Percentiles rank a stretch among this genome's conserved stretches.
Evolutionary conservation across 2,329 filamentous ascomycete species (phyloP).

Genomic region (Aspergillus glaucus): DNA sequence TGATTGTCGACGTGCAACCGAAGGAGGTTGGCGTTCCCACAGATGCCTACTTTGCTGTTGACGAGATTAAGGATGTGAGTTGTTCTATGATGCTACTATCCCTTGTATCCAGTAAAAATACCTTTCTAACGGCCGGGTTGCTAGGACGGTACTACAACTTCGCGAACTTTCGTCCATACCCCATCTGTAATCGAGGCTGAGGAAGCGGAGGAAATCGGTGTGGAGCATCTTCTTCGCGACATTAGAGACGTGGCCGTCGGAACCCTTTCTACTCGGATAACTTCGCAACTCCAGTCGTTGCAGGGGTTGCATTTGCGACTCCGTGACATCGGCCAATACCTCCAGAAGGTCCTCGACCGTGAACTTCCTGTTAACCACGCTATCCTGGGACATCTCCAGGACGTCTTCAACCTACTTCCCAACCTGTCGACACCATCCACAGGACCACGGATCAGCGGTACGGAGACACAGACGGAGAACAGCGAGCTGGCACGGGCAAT

Average conservation of each 20-base stretch:
- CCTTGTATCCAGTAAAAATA: not conserved
- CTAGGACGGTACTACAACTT: slow-evolving; percentile 92
- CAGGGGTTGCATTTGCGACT: slow-evolving; percentile 92
- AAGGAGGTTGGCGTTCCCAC: slow-evolving; percentile 97
- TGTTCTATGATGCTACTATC: not conserved
- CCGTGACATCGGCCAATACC: slow-evolving; percentile 89
- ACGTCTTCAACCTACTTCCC: slow-evolving; percentile 96
- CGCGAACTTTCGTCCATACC: slow-evolving; percentile 96
- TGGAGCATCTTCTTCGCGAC: slow-evolving; percentile 94
- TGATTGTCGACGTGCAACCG: slow-evolving; percentile 97
- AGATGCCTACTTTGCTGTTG: slow-evolving; percentile 97
- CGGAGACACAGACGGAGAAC: slow-evolving; percentile 56
- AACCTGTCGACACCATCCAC: slow-evolving; percentile 83
- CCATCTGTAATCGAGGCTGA: slow-evolving; percentile 98
- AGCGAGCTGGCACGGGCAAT: slow-evolving; percentile 90
- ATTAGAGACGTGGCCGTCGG: slow-evolving; percentile 97
- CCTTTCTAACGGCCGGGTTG: not conserved
- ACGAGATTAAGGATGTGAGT: slow-evolving; percentile 97
- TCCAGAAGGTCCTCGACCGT: slow-evolving; percentile 90
- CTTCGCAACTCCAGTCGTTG: slow-evolving; percentile 92
- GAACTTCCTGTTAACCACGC: slow-evolving; percentile 94
- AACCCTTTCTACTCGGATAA: slow-evolving; percentile 92
- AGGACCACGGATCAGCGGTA: slow-evolving; percentile 51
- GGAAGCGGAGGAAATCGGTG: slow-evolving; percentile 97
- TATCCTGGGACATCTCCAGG: slow-evolving; percentile 96